These are phyloP conservation scores for Stentor coeruleus DNA, from an alignment of 73 alveolate genomes.

Conservation along the genomic window DNA sequence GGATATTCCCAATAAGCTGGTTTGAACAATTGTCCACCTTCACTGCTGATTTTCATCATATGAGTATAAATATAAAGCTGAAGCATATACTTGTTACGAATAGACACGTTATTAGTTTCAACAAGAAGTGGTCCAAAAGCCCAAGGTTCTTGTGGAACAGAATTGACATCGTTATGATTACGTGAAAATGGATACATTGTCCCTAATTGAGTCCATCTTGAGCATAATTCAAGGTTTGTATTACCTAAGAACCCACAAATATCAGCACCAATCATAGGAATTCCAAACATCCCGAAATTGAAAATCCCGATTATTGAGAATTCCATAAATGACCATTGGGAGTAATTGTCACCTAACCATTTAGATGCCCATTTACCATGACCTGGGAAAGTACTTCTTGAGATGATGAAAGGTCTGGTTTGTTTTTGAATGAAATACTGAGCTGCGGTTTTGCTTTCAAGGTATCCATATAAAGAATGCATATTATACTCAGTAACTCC, in stretches of 20 bases:
- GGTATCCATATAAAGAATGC: constrained; percentile 63
- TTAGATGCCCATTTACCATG: constrained; percentile 78
- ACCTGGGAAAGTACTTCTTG: constrained; percentile 86
- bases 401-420: constrained; percentile 72
- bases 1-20: constrained; percentile 88
- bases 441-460: constrained; percentile 52
- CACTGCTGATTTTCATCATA: constrained; percentile 44
- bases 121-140: constrained; percentile 42
- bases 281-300: constrained; percentile 92
- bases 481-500: constrained; percentile 48
- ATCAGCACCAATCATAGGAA: constrained; percentile 94
- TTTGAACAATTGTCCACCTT: constrained; percentile 78
- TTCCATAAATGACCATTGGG: constrained; percentile 73
- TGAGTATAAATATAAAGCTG: constrained; percentile 77
- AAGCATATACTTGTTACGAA: constrained; percentile 75
- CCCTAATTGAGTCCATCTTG: constrained; percentile 80
- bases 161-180: constrained; percentile 63
- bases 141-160: constrained; percentile 45
- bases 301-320: constrained; percentile 84
- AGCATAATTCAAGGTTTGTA: constrained; percentile 62
- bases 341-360: constrained; percentile 89
- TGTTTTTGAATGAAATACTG: constrained; percentile 50
- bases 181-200: constrained; percentile 86
- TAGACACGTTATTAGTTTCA: constrained; percentile 50
- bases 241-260: constrained; percentile 90